Evolutionary conservation across 1,284 basidiomycete species (phyloP).

Genomic region (Kwoniella shivajii): DNA sequence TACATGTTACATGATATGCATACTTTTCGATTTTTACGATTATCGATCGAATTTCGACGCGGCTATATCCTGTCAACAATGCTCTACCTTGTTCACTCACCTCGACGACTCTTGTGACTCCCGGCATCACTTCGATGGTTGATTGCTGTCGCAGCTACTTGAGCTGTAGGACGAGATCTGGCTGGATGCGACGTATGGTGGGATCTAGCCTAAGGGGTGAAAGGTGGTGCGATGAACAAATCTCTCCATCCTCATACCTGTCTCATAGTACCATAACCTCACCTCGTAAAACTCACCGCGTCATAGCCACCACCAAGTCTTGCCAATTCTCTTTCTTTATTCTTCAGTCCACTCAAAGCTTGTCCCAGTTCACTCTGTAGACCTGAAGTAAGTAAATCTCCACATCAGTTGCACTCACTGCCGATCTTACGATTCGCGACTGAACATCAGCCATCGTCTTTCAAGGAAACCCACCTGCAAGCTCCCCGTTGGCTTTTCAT

Average conservation of each 20-base stretch:
- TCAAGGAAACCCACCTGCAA: slow-evolving; percentile 24
- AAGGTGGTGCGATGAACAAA: no score
- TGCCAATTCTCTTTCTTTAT: background rate
- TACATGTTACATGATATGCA: background rate
- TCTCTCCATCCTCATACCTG: background rate
- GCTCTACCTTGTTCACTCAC: no score
- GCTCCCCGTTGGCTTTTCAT: background rate
- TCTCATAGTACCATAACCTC: background rate
- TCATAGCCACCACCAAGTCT: background rate
- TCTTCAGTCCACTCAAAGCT: background rate
- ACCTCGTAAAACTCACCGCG: background rate
- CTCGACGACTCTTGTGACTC: no score
- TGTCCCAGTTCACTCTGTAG: slow-evolving; percentile 19
- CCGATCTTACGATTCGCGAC: slow-evolving; percentile 22
- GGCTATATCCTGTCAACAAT: no score
- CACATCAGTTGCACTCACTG: slow-evolving; percentile 9
- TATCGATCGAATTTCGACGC: no score
- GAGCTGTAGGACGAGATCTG: no score
- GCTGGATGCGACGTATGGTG: no score
- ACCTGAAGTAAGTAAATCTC: slow-evolving; percentile 2
- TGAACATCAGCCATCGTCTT: slow-evolving; percentile 1
- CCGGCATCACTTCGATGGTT: no score
- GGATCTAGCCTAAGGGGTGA: no score
- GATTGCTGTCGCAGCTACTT: no score
- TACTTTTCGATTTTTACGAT: background rate